These are phyloP conservation scores for Rhynchospora tenuis DNA, from an alignment of 176 grass and related monocot species.

Conservation along the genomic window DNA sequence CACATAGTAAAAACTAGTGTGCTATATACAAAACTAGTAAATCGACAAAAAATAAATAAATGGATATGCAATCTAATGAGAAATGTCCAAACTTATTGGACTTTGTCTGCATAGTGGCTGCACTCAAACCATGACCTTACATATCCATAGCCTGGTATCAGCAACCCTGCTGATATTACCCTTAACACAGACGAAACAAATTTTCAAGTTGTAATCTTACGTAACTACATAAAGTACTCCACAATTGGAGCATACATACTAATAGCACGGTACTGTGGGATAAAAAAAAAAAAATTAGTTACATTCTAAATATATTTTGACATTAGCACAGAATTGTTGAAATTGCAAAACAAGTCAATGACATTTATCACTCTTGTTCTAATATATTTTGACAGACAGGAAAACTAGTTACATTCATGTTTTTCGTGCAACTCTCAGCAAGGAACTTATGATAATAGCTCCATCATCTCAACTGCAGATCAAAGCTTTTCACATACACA, in stretches of 20 bases:
- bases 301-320: too few relatives aligned
- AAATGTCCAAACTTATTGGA: not conserved
- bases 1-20: not conserved
- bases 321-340: too few relatives aligned
- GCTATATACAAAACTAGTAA: not conserved
- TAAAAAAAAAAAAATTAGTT: not conserved
- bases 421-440: not conserved
- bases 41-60: not conserved
- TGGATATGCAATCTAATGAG: conserved; percentile 13
- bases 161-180: not conserved
- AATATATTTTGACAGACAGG: not conserved
- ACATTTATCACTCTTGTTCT: too few relatives aligned
- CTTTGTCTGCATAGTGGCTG: not conserved
- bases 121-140: not conserved
- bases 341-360: not conserved
- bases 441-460: not conserved
- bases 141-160: not conserved
- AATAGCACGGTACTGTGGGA: not conserved
- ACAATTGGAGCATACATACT: not conserved
- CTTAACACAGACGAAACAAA: not conserved
- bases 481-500: not conserved
- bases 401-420: not conserved
- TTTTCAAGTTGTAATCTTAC: not conserved
- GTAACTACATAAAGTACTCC: not conserved
- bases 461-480: not conserved